Conservation (phyloP, 371 early-diverging fungal genomes). For the Syncephalastrum contaminatum region DNA sequence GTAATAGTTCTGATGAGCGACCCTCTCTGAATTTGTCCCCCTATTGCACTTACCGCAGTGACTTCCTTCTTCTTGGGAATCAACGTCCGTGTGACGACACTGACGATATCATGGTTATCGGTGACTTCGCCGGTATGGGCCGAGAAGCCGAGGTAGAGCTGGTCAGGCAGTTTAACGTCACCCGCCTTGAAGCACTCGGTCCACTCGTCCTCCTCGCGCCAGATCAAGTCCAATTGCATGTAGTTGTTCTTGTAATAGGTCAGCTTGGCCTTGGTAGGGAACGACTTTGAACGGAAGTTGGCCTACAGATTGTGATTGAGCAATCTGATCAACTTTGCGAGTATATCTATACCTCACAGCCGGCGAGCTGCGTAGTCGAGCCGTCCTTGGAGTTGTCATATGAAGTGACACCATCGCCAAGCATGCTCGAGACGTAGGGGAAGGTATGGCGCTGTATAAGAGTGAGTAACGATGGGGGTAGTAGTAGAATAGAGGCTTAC, state of each 20-base stretch:
- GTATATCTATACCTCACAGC: slow-evolving; percentile 57
- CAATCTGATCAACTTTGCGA: not conserved
- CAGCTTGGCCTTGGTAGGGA: slow-evolving; percentile 72
- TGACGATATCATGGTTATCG: slow-evolving; percentile 83
- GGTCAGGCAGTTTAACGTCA: slow-evolving; percentile 72
- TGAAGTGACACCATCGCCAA: slow-evolving; percentile 83
- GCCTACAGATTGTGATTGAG: slow-evolving; percentile 25
- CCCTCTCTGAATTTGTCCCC: not conserved
- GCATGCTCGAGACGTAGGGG: slow-evolving; percentile 92
- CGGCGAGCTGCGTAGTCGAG: slow-evolving; percentile 60
- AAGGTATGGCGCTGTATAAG: slow-evolving; percentile 52
- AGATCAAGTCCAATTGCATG: slow-evolving; percentile 64
- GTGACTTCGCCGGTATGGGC: slow-evolving; percentile 90
- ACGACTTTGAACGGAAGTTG: slow-evolving; percentile 71
- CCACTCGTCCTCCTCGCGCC: slow-evolving; percentile 69
- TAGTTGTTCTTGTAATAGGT: slow-evolving; percentile 73
- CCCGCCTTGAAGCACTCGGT: slow-evolving; percentile 76
- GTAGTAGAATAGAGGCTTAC: slow-evolving; percentile 38
- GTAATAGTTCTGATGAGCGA: no score
- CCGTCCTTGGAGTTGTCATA: slow-evolving; percentile 89
- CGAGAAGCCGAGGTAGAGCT: slow-evolving; percentile 85
- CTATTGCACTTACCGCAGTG: slow-evolving; percentile 14
- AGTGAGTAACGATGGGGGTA: not conserved
- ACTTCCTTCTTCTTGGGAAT: slow-evolving; percentile 34
- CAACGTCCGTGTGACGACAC: slow-evolving; percentile 54